Conservation (phyloP, 73 alveolate species). For the Stentor roeselii region DNA sequence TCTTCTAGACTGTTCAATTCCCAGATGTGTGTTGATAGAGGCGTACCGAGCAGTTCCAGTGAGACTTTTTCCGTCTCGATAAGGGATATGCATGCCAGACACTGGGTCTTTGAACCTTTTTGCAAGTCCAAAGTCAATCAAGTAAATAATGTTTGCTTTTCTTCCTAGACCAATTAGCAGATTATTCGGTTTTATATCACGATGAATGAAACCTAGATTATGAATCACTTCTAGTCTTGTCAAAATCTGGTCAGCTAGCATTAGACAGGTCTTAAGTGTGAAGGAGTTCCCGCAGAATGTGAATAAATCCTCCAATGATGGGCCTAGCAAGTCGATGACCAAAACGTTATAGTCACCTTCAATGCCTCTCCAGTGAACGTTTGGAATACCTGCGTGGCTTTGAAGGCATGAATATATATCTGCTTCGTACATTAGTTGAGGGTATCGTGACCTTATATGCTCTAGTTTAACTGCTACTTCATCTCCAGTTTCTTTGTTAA, state of each 20-base stretch:
- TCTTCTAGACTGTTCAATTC: neutral
- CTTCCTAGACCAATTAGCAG: constrained; percentile 28
- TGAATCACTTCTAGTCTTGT: constrained; percentile 42
- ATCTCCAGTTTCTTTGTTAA: constrained; percentile 59
- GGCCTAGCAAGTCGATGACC: constrained; percentile 81
- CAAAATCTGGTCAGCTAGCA: constrained; percentile 27
- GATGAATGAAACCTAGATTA: constrained; percentile 41
- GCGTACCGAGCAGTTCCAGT: neutral
- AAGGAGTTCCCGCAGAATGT: neutral
- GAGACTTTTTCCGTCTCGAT: neutral
- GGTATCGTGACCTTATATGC: constrained; percentile 35
- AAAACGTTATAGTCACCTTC: constrained; percentile 55
- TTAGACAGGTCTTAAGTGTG: neutral
- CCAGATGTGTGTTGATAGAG: neutral
- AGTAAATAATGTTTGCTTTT: neutral
- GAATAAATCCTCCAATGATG: neutral
- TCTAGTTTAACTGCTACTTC: constrained; percentile 88
- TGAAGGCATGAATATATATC: constrained; percentile 52
- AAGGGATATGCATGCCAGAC: neutral
- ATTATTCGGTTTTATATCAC: constrained; percentile 36
- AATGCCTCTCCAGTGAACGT: constrained; percentile 50
- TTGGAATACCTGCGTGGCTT: constrained; percentile 48
- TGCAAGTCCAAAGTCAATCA: constrained; percentile 9
- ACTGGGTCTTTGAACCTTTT: neutral
- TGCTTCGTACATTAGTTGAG: constrained; percentile 67